Conservation (phyloP, 805 yeast genomes). For the Candida arabinofermentans region DNA sequence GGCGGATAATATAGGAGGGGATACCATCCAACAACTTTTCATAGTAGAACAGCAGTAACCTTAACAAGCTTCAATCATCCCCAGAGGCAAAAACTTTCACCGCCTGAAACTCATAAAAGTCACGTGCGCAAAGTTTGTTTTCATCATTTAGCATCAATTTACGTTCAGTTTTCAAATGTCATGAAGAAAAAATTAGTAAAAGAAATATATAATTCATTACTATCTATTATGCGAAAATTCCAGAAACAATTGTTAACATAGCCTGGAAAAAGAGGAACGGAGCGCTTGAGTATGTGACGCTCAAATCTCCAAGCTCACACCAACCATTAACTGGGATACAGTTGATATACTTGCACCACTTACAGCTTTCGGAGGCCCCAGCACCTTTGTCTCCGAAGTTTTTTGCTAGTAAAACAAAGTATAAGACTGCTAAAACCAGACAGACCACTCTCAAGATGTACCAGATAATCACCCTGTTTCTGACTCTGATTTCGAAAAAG, state of each 20-base stretch:
- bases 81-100: too few species aligned
- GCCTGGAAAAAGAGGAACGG: neutral
- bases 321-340: slow-evolving; percentile 69
- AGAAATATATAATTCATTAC: too few species aligned
- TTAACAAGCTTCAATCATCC: too few species aligned
- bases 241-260: neutral
- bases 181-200: too few species aligned
- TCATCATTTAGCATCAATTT: too few species aligned
- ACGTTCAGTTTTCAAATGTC: too few species aligned
- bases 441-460: slow-evolving; percentile 41
- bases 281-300: slow-evolving; percentile 4
- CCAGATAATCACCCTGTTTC: slow-evolving; percentile 49
- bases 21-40: too few species aligned
- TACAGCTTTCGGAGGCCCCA: slow-evolving; percentile 39
- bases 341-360: slow-evolving; percentile 71
- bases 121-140: too few species aligned
- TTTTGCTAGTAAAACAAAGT: slow-evolving; percentile 44
- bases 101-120: too few species aligned
- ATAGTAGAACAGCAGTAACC: too few species aligned
- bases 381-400: slow-evolving; percentile 49
- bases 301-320: slow-evolving; percentile 41
- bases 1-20: too few species aligned
- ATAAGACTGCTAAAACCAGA: slow-evolving; percentile 43
- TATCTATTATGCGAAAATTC: neutral
- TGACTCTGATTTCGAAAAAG: slow-evolving; percentile 27